Evolutionary conservation across 2,329 filamentous ascomycete genomes (phyloP), one percentile per base, ranked within the genome.

Genomic region (Chaetomium sp.): DNA sequence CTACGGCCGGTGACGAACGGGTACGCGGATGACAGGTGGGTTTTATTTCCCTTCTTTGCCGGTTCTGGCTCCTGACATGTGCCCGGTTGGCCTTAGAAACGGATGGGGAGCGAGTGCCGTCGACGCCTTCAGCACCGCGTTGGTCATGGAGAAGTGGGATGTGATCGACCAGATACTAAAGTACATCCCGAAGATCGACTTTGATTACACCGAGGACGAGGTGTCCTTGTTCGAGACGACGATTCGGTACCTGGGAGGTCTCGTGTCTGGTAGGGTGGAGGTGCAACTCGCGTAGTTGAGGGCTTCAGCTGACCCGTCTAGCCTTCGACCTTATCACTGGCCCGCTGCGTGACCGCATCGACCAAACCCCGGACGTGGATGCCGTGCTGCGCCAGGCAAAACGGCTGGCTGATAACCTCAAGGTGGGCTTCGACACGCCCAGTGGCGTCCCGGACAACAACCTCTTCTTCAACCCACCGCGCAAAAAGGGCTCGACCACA

Each of bases 201-300:
- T 91, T 73, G 83, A 83, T 50, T 79, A 81, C 12, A 90, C 89
- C 0, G 72, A 80, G 2, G 76, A 81, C 1, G 77, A 81, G 10
- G 87, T 96, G 57, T 94, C 90, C 45, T 77, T 97, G 8, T 97
- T 97, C 72, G 93, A 97, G 77, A 96, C 92, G 0, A 97, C 91
- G 0, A 96, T 97, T 72, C 88, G 93, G 31, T 96, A 96, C 72
- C 79, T 97, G 0, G 93, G 86, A 10, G 93, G 92, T 19, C 82
- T 97, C 71, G 74, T 97, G 9, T 90, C 92, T 2, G 91, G 88
- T 84, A 71, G 68, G 70, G 58, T 3, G 9, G 7, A 13, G 38
- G 12, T 56, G n/a, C 19, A 8, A 8, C 10, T 16, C n/a, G 8
- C 19, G 31, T 19, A 7, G 45, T 21, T 47, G n/a, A 10, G 19